Conservation (phyloP, 345 rosid genomes). For the Citrus mangshanensis region DNA sequence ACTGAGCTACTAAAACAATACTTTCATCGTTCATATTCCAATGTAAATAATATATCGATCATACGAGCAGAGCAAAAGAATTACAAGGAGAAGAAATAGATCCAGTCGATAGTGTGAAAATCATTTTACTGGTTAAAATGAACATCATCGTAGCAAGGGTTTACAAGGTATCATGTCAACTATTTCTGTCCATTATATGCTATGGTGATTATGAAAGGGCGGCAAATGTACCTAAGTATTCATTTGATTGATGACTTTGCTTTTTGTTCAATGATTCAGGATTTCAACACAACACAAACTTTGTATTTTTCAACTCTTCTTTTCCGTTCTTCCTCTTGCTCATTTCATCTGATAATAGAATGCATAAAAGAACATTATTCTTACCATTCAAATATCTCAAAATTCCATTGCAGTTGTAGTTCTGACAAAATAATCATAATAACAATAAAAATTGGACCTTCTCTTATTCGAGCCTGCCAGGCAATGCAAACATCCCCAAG, state of each 20-base stretch:
- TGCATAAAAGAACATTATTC: not conserved
- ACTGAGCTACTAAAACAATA: not conserved
- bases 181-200: not conserved
- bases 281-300: not conserved
- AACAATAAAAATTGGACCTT: not conserved
- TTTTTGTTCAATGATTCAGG: not conserved
- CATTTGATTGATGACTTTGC: not conserved
- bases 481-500: not conserved
- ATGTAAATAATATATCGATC: not conserved
- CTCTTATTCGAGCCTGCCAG: not conserved
- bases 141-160: not conserved
- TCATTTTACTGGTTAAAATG: not conserved
- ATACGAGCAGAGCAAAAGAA: not conserved
- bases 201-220: not conserved
- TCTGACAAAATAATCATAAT: not conserved
- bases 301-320: too few relatives aligned
- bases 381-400: not conserved
- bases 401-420: not conserved
- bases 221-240: not conserved
- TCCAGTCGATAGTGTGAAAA: not conserved
- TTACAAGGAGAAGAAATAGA: not conserved
- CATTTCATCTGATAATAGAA: not conserved
- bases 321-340: not conserved
- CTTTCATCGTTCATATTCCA: not conserved
- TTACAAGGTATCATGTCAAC: not conserved